Evolutionary conservation across 345 rosid species (phyloP).

Genomic region (Eucalyptus shirleyi): DNA sequence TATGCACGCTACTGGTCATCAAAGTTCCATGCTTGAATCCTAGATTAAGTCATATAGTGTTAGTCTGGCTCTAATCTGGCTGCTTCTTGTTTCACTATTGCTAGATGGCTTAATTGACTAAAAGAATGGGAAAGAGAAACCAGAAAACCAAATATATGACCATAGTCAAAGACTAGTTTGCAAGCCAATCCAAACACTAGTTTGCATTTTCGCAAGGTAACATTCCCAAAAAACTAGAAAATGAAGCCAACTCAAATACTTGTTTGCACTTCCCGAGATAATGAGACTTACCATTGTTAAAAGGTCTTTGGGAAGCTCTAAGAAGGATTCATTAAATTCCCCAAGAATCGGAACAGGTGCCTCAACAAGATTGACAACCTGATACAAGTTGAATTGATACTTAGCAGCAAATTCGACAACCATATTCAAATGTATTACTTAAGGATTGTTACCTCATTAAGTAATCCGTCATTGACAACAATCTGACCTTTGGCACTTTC

Average conservation of each 20-base stretch:
- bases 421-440: background rate
- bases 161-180: background rate
- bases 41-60: background rate
- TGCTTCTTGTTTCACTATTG: background rate
- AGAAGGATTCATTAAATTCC: conserved; percentile 69
- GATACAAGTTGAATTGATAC: background rate
- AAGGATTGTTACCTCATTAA: conserved; percentile 48
- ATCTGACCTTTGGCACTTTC: conserved; percentile 51
- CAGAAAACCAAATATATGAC: background rate
- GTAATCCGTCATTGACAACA: conserved; percentile 47
- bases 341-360: conserved; percentile 87
- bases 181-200: background rate
- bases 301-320: conserved; percentile 88
- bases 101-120: background rate
- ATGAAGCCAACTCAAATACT: background rate
- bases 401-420: background rate
- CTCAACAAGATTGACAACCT: conserved; percentile 97
- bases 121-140: background rate
- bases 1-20: background rate
- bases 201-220: background rate
- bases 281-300: conserved; percentile 56
- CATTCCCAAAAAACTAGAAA: background rate
- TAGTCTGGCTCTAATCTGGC: background rate
- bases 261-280: background rate
- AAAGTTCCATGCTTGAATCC: background rate